A percentile compares a stretch with the other conserved stretches of the same genome.
Conservation (phyloP, 208 protist species). For the Leishmania braziliensis region DNA sequence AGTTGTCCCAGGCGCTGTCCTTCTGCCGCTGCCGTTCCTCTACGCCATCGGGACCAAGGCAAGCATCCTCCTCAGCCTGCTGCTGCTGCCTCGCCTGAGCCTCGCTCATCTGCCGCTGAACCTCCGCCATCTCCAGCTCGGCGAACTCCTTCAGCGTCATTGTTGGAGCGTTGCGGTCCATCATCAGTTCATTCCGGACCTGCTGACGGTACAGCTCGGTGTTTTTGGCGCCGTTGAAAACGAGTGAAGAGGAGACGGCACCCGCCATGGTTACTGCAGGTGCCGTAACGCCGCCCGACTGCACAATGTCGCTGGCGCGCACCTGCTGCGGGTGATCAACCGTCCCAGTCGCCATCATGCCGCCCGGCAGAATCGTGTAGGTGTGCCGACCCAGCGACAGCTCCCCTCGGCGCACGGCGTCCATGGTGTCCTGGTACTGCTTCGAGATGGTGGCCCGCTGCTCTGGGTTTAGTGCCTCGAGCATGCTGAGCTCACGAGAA, state of each 20-base stretch:
- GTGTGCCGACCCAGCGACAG: slow-evolving; percentile 71
- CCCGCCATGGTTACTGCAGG: neutral
- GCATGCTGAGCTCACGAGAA: slow-evolving; percentile 76
- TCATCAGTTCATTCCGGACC: slow-evolving; percentile 73
- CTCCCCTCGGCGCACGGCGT: slow-evolving; percentile 74
- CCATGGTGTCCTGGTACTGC: slow-evolving; percentile 73
- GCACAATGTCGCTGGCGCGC: slow-evolving; percentile 23
- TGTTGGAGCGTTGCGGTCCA: slow-evolving; percentile 81
- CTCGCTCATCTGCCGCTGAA: slow-evolving; percentile 74
- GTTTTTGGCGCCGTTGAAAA: slow-evolving; percentile 16
- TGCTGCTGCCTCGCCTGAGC: slow-evolving; percentile 41
- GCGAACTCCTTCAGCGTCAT: slow-evolving; percentile 90
- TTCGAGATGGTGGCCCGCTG: slow-evolving; percentile 61
- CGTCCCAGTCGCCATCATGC: slow-evolving; percentile 69
- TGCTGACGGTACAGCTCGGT: slow-evolving; percentile 70
- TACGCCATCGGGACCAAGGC: slow-evolving; percentile 77
- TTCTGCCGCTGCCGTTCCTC: slow-evolving; percentile 87
- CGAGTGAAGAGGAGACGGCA: slow-evolving; percentile 4
- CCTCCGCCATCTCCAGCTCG: slow-evolving; percentile 79
- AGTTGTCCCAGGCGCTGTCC: slow-evolving; percentile 73
- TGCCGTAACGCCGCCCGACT: slow-evolving; percentile 16
- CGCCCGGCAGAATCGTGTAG: slow-evolving; percentile 88
- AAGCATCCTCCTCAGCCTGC: slow-evolving; percentile 75
- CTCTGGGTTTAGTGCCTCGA: slow-evolving; percentile 54
- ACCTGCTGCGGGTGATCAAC: slow-evolving; percentile 49